These are phyloP conservation scores for Thermoascus crustaceus DNA, from an alignment of 2,329 filamentous ascomycete genomes.

Conservation along the genomic window DNA sequence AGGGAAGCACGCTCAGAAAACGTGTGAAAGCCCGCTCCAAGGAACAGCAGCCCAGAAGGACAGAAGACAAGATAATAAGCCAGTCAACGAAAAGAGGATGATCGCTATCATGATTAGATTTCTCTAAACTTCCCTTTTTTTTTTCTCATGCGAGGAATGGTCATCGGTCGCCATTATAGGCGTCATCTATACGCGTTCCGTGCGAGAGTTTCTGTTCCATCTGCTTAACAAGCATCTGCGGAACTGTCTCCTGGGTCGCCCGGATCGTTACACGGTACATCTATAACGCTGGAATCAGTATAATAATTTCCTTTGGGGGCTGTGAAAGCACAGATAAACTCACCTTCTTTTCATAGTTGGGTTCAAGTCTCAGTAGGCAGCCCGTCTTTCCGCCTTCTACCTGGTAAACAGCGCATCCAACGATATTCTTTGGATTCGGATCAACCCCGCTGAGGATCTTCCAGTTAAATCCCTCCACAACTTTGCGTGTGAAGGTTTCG, in stretches of 20 bases:
- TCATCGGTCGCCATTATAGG: conserved; percentile 4
- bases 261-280: conserved; percentile 93
- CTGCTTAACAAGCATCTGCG: conserved; percentile 66
- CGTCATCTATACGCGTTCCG: conserved; percentile 26
- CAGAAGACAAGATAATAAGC: too few species aligned
- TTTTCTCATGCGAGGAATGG: conserved; percentile 5
- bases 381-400: conserved; percentile 79
- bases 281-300: conserved; percentile 39
- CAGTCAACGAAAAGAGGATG: too few species aligned
- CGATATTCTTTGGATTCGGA: conserved; percentile 86
- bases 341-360: conserved; percentile 87
- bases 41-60: too few species aligned
- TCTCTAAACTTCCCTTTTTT: too few species aligned
- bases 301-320: not conserved
- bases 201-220: conserved; percentile 77
- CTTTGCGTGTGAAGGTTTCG: conserved; percentile 60
- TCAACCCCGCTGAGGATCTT: conserved; percentile 78
- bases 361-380: conserved; percentile 85
- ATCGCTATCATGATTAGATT: too few species aligned
- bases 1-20: too few species aligned
- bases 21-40: too few species aligned
- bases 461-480: conserved; percentile 83
- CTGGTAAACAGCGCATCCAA: conserved; percentile 77
- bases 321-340: conserved; percentile 24
- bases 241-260: conserved; percentile 85